These are phyloP conservation scores for Parastagonospora avenae DNA, from an alignment of 2,329 filamentous ascomycete genomes.

Conservation along the genomic window DNA sequence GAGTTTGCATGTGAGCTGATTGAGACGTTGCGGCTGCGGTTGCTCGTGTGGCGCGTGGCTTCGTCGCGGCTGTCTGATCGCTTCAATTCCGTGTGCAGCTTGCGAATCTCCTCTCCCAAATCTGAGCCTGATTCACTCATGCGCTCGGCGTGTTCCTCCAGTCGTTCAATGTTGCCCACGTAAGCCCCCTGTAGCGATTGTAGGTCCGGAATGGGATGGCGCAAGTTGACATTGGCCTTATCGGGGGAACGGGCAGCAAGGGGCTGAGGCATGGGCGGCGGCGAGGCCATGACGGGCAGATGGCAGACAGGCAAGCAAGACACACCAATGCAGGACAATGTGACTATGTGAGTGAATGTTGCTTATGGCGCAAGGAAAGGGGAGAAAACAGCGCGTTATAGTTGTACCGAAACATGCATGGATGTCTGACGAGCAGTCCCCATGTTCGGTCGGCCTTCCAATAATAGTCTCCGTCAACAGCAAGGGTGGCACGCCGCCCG, in stretches of 20 bases:
- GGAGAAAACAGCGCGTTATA: conserved; percentile 16
- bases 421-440: neutral
- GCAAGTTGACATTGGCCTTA: conserved; percentile 29
- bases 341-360: neutral
- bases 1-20: conserved; percentile 57
- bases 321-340: neutral
- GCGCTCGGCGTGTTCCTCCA: conserved; percentile 77
- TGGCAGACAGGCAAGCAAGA: neutral
- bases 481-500: conserved; percentile 11
- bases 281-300: conserved; percentile 26
- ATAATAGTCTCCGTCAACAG: conserved; percentile 26
- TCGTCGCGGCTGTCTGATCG: conserved; percentile 65
- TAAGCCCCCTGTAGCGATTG: conserved; percentile 67
- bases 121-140: conserved; percentile 74
- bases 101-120: conserved; percentile 77
- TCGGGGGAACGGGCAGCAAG: conserved; percentile 25
- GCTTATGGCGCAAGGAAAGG: conserved; percentile 10
- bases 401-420: conserved; percentile 20
- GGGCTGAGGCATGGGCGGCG: conserved; percentile 23
- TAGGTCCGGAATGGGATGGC: conserved; percentile 66
- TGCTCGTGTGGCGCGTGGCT: conserved; percentile 27
- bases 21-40: conserved; percentile 48
- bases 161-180: conserved; percentile 70
- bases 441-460: conserved; percentile 16
- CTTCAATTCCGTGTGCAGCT: conserved; percentile 73